These are phyloP conservation scores for Strigomonas culicis DNA, from an alignment of 208 protist species.

Conservation along the genomic window DNA sequence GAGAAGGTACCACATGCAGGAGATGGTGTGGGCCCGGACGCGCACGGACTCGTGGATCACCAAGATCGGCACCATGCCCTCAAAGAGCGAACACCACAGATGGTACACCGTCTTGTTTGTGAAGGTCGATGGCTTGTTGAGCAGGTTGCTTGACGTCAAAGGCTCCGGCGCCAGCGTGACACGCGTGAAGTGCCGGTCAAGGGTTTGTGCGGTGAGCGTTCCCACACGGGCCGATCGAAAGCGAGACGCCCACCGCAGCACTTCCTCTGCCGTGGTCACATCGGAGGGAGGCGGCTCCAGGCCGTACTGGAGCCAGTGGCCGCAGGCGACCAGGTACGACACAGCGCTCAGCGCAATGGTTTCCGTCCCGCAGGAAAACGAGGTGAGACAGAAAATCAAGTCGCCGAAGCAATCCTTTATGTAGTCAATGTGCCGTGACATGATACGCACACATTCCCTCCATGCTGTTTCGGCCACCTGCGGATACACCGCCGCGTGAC, in stretches of 20 bases:
- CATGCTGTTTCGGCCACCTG: slow-evolving; percentile 64
- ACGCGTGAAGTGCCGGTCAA: slow-evolving; percentile 28
- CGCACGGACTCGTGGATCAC: slow-evolving; percentile 64
- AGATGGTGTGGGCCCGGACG: slow-evolving; percentile 63
- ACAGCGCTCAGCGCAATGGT: slow-evolving; percentile 53
- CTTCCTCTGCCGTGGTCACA: slow-evolving; percentile 29
- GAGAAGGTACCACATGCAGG: slow-evolving; percentile 57
- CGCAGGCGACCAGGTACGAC: slow-evolving; percentile 73
- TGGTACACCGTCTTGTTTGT: slow-evolving; percentile 63
- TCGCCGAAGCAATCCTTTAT: slow-evolving; percentile 83
- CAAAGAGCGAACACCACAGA: slow-evolving; percentile 80
- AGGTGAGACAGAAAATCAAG: slow-evolving; percentile 78
- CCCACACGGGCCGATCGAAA: slow-evolving; percentile 49
- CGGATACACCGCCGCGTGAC: slow-evolving; percentile 69
- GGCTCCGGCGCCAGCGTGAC: slow-evolving; percentile 47
- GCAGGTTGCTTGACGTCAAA: slow-evolving; percentile 29
- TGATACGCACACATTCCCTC: slow-evolving; percentile 57
- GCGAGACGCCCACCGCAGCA: slow-evolving; percentile 53
- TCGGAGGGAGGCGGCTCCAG: slow-evolving; percentile 59
- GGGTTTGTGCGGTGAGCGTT: slow-evolving; percentile 21
- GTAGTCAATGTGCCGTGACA: slow-evolving; percentile 50
- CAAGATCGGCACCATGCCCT: slow-evolving; percentile 72
- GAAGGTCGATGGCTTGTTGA: slow-evolving; percentile 49
- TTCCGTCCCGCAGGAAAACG: slow-evolving; percentile 52
- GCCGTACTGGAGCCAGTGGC: slow-evolving; percentile 82